These are phyloP conservation scores for Tetratostichococcus sp. DNA, from an alignment of 139 green algal genomes.

Conservation along the genomic window DNA sequence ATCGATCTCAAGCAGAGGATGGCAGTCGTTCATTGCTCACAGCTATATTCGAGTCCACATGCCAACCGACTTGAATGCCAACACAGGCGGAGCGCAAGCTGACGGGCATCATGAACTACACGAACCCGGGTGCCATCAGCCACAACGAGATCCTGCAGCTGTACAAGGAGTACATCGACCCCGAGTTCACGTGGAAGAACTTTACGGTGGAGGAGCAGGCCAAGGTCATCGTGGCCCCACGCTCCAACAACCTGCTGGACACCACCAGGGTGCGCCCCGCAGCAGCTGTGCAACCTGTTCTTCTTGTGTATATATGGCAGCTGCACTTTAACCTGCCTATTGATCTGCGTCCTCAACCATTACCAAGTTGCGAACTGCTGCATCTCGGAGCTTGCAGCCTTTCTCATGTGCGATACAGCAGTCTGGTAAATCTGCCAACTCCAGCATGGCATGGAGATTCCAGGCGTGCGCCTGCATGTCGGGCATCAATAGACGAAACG, in stretches of 20 bases:
- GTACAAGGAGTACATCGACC: constrained; percentile 95
- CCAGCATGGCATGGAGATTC: too few relatives aligned
- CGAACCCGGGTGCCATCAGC: constrained; percentile 92
- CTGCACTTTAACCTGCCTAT: neutral
- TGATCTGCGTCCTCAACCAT: neutral
- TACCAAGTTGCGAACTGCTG: neutral
- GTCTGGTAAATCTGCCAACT: too few relatives aligned
- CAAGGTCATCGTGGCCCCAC: constrained; percentile 94
- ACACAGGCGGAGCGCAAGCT: constrained; percentile 70
- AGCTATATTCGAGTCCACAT: neutral
- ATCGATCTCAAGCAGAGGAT: too few relatives aligned
- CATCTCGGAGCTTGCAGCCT: too few relatives aligned
- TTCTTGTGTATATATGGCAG: neutral
- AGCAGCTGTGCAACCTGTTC: neutral
- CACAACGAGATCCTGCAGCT: constrained; percentile 96
- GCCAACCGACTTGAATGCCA: too few relatives aligned
- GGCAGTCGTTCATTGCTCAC: too few relatives aligned
- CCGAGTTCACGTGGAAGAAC: constrained; percentile 90
- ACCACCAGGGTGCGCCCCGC: constrained; percentile 58
- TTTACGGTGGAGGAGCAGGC: constrained; percentile 95
- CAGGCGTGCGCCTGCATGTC: too few relatives aligned
- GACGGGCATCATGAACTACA: constrained; percentile 98
- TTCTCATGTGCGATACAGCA: too few relatives aligned
- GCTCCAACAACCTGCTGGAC: constrained; percentile 96
- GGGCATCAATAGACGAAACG: too few relatives aligned